phyloP scores from a whole-genome alignment of 345 rosid species.

The Angophora floribunda region DNA sequence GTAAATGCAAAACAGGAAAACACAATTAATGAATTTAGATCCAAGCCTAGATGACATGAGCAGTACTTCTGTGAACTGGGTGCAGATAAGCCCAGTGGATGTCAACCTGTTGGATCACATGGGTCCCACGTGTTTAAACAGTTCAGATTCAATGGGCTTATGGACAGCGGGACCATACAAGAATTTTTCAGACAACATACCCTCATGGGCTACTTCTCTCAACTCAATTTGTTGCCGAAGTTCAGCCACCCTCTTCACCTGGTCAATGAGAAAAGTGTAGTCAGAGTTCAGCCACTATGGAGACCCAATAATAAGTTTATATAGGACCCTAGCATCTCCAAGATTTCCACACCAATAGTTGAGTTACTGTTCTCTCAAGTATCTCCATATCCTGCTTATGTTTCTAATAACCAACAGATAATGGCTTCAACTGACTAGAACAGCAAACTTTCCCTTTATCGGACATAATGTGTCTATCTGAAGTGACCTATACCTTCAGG shows the following conservation, averaged over 20 bases:
- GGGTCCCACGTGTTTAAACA: not conserved
- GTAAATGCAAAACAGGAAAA: not conserved
- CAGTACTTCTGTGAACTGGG: not conserved
- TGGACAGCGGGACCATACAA: not conserved
- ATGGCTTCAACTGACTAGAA: not conserved
- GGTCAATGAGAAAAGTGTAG: constrained; percentile 10
- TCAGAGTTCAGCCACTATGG: not conserved
- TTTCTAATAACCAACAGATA: not conserved
- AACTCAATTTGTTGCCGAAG: constrained; percentile 59
- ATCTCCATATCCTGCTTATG: not conserved
- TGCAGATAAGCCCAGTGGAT: not conserved
- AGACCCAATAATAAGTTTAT: not conserved
- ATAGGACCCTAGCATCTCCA: not conserved
- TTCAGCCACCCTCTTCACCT: constrained; percentile 63
- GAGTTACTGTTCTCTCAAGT: not conserved
- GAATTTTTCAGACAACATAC: constrained; percentile 18
- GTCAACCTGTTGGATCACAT: not conserved
- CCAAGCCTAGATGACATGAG: not conserved
- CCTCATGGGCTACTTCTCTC: constrained; percentile 73
- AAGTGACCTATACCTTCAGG: not conserved
- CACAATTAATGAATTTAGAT: not conserved
- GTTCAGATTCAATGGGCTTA: not conserved
- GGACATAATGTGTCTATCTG: not conserved
- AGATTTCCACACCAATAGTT: not conserved
- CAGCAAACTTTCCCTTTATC: not conserved